Conservation (phyloP, 2,329 filamentous ascomycete species). For the Pestalotiopsis sp. region DNA sequence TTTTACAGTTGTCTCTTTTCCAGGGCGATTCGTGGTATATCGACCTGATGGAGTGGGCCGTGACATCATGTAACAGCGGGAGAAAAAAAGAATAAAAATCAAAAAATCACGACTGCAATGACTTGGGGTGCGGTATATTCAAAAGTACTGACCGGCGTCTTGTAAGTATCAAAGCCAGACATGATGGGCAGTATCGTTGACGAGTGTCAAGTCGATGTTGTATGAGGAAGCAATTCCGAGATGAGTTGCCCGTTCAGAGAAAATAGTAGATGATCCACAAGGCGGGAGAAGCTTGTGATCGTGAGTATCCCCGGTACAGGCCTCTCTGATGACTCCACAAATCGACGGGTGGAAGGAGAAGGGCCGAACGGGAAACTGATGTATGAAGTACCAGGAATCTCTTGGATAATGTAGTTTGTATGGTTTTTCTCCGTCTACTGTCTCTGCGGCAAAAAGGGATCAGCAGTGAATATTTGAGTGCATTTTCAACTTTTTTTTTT, state of each 20-base stretch:
- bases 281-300: neutral
- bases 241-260: neutral
- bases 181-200: slow-evolving; percentile 4
- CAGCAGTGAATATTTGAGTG: neutral
- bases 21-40: neutral
- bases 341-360: neutral
- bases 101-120: neutral
- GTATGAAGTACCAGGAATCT: neutral
- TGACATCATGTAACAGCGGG: neutral
- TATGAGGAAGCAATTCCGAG: neutral
- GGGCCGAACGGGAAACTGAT: neutral
- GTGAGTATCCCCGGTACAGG: neutral
- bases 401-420: neutral
- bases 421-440: neutral
- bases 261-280: neutral
- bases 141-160: slow-evolving; percentile 12
- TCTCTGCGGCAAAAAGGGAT: neutral
- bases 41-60: neutral
- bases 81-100: neutral
- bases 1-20: neutral
- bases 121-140: neutral
- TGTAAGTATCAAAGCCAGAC: slow-evolving; percentile 15
- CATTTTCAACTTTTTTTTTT: neutral
- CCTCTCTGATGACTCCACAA: neutral
- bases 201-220: neutral